phyloP scores from a whole-genome alignment of 164 flowering plant species.

The Chloranthus sessilifolius region DNA sequence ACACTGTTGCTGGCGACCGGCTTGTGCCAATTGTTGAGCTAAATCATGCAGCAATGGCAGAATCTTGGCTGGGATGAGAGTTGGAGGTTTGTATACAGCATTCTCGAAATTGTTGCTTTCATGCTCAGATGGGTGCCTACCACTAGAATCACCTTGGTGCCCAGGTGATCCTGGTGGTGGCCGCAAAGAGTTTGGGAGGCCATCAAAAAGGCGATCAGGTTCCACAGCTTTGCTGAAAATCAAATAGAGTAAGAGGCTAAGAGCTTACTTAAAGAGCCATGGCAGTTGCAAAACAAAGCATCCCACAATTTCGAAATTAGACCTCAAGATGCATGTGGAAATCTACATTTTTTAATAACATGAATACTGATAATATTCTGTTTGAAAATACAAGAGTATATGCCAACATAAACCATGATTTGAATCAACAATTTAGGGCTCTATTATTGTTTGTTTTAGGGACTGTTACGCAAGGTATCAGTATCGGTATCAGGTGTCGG shows the following conservation, averaged over 20 bases:
- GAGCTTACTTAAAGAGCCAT: background rate
- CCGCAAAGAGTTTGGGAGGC: slow-evolving; percentile 77
- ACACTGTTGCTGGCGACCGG: slow-evolving; percentile 73
- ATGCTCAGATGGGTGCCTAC: slow-evolving; percentile 38
- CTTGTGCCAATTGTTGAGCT: slow-evolving; percentile 78
- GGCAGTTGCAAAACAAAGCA: too few species aligned
- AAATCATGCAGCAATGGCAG: slow-evolving; percentile 81
- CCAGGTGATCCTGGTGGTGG: slow-evolving; percentile 71
- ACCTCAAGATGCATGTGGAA: too few species aligned
- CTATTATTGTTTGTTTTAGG: too few species aligned
- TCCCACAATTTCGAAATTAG: too few species aligned
- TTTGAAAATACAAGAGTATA: too few species aligned
- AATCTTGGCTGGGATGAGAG: slow-evolving; percentile 86
- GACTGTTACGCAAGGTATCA: too few species aligned
- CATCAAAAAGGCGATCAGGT: slow-evolving; percentile 88
- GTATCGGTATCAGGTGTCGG: too few species aligned
- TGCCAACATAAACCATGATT: too few species aligned
- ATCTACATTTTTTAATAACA: too few species aligned
- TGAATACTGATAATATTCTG: too few species aligned
- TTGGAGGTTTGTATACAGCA: slow-evolving; percentile 67
- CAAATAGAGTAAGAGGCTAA: slow-evolving; percentile 1
- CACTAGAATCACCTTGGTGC: slow-evolving; percentile 32
- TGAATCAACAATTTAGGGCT: too few species aligned
- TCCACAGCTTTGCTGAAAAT: slow-evolving; percentile 89
- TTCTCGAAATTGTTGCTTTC: slow-evolving; percentile 38